Percentiles rank a stretch among this genome's conserved stretches.
phyloP scores from a whole-genome alignment of 2,329 filamentous ascomycete genomes.

The Aureobasidium uvarum region DNA sequence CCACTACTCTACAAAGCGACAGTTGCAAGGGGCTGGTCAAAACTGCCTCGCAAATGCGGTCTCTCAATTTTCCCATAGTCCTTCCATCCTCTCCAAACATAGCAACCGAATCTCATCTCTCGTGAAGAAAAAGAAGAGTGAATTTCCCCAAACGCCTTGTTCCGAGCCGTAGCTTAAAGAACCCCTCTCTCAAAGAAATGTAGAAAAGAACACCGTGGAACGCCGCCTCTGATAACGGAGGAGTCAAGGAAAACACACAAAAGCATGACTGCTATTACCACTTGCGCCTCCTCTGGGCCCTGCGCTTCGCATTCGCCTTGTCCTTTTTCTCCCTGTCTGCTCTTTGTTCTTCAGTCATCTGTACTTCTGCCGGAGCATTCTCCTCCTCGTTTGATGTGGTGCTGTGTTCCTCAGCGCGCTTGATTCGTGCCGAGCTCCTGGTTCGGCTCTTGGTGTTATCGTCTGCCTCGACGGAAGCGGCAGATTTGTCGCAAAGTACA shows the following conservation, averaged over 20 bases:
- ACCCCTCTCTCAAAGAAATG: not conserved
- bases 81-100: not conserved
- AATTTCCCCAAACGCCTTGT: constrained; percentile 8
- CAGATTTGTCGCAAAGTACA: constrained; percentile 44
- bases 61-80: not conserved
- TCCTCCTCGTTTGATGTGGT: constrained; percentile 15
- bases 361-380: constrained; percentile 1
- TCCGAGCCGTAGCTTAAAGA: constrained; percentile 10
- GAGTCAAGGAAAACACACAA: not conserved
- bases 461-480: constrained; percentile 4
- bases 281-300: constrained; percentile 21
- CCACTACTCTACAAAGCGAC: not conserved
- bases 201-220: not conserved
- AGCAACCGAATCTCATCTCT: not conserved
- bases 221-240: not conserved
- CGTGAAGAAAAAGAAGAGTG: constrained; percentile 2
- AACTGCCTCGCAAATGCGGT: not conserved
- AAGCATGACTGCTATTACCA: not conserved
- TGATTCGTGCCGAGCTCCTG: constrained; percentile 9
- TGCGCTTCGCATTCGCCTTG: constrained; percentile 28
- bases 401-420: constrained; percentile 4
- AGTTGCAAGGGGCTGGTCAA: not conserved
- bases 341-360: constrained; percentile 23
- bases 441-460: constrained; percentile 22
- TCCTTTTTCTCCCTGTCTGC: constrained; percentile 26